A percentile compares a stretch with the other conserved stretches of the same genome.
phyloP scores from a whole-genome alignment of 768 basidiomycete species.

The Leccinellum luteum region DNA sequence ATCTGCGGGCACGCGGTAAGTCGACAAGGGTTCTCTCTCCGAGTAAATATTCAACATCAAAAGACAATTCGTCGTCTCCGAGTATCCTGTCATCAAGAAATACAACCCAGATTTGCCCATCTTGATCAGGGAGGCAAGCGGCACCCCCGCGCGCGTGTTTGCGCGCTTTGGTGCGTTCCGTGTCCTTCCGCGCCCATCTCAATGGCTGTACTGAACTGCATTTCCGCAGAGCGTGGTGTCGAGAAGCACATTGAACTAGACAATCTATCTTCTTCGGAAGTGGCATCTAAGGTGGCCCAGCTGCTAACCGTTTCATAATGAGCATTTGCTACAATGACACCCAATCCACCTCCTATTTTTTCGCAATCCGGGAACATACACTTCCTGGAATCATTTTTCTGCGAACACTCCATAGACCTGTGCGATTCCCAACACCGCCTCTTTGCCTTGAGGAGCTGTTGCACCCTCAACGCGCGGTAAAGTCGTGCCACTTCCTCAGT shows the following conservation, averaged over 20 bases:
- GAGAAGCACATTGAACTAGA: constrained; percentile 83
- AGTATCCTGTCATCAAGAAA: constrained; percentile 74
- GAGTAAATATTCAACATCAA: constrained; percentile 5
- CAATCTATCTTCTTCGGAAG: constrained; percentile 67
- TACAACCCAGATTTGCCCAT: constrained; percentile 86
- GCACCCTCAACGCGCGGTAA: constrained; percentile 11
- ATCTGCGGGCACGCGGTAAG: constrained; percentile 77
- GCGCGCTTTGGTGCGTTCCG: constrained; percentile 74
- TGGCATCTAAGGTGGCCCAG: constrained; percentile 66
- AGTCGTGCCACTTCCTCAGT: constrained; percentile 17
- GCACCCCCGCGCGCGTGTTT: constrained; percentile 79
- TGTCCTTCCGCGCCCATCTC: constrained; percentile 9
- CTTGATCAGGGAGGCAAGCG: constrained; percentile 74
- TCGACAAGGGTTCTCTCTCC: constrained; percentile 8
- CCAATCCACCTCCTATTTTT: constrained; percentile 6
- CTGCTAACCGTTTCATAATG: constrained; percentile 42
- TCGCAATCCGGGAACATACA: neutral
- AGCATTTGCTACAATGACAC: neutral
- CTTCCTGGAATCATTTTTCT: neutral
- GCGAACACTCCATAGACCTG: neutral
- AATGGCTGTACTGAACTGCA: constrained; percentile 16
- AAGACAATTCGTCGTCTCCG: constrained; percentile 77
- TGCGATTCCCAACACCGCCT: constrained; percentile 12
- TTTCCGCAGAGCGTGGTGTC: constrained; percentile 63
- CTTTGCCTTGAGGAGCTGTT: constrained; percentile 21